A percentile compares a stretch with the other conserved stretches of the same genome.
phyloP scores from a whole-genome alignment of 768 basidiomycete species.

The Trametopsis cervina region DNA sequence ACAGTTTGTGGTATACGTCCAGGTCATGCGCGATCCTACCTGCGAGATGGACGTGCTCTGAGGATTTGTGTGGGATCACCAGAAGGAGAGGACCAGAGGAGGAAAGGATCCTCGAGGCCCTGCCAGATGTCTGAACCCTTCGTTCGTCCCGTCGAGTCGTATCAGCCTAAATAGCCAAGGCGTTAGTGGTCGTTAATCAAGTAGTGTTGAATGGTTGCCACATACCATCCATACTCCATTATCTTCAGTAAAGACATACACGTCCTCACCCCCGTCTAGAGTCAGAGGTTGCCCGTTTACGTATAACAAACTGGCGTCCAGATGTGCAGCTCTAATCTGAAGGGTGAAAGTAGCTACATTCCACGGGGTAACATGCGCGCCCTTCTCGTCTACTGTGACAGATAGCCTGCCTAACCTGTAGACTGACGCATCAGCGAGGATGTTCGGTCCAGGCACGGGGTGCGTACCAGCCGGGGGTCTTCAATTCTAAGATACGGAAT shows the following conservation, averaged over 20 bases:
- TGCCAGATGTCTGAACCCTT: constrained; percentile 33
- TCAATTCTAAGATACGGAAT: constrained; percentile 53
- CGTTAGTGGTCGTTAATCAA: no score
- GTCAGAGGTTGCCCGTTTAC: background rate
- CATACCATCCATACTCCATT: background rate
- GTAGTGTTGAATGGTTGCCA: background rate
- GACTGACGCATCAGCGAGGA: background rate
- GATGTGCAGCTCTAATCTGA: background rate
- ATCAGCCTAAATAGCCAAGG: no score
- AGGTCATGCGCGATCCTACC: constrained; percentile 63
- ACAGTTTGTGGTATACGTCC: constrained; percentile 61
- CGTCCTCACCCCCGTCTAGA: background rate
- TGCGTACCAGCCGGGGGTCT: constrained; percentile 61
- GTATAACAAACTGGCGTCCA: no score
- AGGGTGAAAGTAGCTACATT: constrained; percentile 8
- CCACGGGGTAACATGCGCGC: background rate
- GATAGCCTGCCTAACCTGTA: constrained; percentile 9
- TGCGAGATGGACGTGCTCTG: constrained; percentile 42
- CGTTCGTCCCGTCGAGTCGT: constrained; percentile 5
- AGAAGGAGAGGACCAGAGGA: constrained; percentile 47
- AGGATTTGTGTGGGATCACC: constrained; percentile 35
- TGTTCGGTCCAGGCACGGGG: background rate
- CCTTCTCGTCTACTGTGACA: background rate
- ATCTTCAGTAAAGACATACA: constrained; percentile 1
- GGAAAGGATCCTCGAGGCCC: constrained; percentile 61